Base-by-base conservation (phyloP, 108 stramenopile genomes). In the Schizochytrium sp. region DNA sequence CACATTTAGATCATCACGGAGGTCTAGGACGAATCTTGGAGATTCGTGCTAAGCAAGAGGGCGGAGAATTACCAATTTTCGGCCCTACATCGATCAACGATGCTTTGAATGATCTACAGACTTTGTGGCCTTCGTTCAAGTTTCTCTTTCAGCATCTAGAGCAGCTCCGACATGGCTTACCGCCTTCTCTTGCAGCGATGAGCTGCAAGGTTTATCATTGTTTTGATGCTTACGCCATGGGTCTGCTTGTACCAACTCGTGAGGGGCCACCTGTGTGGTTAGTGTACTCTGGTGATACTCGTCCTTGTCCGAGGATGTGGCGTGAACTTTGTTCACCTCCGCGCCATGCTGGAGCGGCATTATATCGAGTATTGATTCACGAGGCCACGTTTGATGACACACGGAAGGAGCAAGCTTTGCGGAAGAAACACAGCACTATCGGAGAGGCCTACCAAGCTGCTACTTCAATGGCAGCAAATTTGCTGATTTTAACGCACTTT, bases 211-310 rank as follows among this genome's bases (percentile, higher is more conserved):
- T 83, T 2, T 83, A 38, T 40, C 76, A 83, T 55, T 83, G 76
- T 53, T n/a, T n/a, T 5, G 76, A 83, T 53, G 76, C 76, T 38
- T 83, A 38, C 28, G 76, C 76, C 5, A 55, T 83, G 49, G 76
- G 76, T 13, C 53, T 83, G 15, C 28, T 55, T 2, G 50, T 83
- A n/a, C 76, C 47, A n/a, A 49, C 53, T 2, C 76, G 53, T 5
- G 76, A 83, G 10, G 47, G 47, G 19, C 5, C 17, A 3, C 5
- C 17, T 10, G 53, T 83, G 10, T 83, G 76, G 76, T 53, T 83
- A 17, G 76, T 83, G 47, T 83, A 83, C n/a, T 83, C 76, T 10
- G 76, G 76, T 10, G 76, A 83, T 40, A 83, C 76, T n/a, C 76
- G 76, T 55, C 76, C 76, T 5, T 83, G 76, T 55, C 76, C 76